These are phyloP conservation scores for Penicillium sp. DNA, from an alignment of 2,329 filamentous ascomycete species.

Conservation along the genomic window DNA sequence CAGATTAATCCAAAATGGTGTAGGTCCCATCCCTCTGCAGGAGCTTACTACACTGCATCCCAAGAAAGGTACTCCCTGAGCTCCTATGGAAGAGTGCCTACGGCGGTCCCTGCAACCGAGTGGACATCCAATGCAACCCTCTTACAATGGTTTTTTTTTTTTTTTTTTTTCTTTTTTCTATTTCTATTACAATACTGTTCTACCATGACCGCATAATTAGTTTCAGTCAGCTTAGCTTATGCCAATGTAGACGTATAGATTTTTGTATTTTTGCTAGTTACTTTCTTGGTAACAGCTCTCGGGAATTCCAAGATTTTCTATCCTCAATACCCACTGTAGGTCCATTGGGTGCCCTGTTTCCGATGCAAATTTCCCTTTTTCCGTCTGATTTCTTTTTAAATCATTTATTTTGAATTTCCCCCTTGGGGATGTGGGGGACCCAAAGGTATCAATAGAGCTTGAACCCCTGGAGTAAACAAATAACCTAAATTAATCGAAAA, in stretches of 20 bases:
- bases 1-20: conserved; percentile 19
- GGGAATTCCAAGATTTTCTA: neutral
- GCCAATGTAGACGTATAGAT: neutral
- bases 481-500: neutral
- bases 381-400: conserved; percentile 3
- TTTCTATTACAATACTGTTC: neutral
- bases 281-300: neutral
- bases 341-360: neutral
- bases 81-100: conserved; percentile 12
- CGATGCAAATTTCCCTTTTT: neutral
- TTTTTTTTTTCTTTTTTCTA: neutral
- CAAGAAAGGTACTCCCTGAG: conserved; percentile 18
- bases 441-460: conserved; percentile 14
- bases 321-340: neutral
- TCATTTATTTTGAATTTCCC: conserved; percentile 11
- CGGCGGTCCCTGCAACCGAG: conserved; percentile 21
- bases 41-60: conserved; percentile 21
- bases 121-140: conserved; percentile 22
- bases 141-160: conserved; percentile 6
- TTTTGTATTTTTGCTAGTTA: neutral
- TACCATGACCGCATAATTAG: neutral
- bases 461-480: conserved; percentile 14
- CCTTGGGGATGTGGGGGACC: conserved; percentile 25
- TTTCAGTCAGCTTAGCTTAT: neutral
- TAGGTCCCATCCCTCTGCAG: conserved; percentile 22